Conservation (phyloP, 177 flowering plant genomes). For the Telopea speciosissima region DNA sequence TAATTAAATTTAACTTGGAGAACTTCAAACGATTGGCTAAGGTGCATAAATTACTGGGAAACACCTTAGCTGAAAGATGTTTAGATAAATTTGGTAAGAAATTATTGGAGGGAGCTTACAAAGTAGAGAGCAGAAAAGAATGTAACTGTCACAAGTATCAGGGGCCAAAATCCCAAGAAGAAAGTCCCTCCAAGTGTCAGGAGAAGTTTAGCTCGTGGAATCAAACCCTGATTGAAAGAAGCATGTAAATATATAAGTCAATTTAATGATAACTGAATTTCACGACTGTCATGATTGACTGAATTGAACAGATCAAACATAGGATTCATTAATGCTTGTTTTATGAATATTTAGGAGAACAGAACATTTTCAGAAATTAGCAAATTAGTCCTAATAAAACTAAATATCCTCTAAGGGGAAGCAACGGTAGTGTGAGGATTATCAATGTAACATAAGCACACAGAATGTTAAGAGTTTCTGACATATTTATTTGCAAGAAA, state of each 20-base stretch:
- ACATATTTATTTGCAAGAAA: no score
- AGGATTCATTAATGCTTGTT: neutral
- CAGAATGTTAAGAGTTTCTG: no score
- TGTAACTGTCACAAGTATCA: constrained; percentile 40
- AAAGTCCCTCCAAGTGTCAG: constrained; percentile 59
- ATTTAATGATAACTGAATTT: neutral
- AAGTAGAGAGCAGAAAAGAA: constrained; percentile 43
- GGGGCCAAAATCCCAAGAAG: constrained; percentile 56
- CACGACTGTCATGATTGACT: neutral
- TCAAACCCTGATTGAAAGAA: constrained; percentile 40
- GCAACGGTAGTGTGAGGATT: neutral
- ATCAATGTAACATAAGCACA: neutral
- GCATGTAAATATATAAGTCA: neutral
- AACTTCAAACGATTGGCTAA: neutral
- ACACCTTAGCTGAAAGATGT: neutral
- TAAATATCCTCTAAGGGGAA: neutral
- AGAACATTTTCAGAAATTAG: neutral
- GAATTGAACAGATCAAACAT: neutral
- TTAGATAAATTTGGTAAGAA: neutral
- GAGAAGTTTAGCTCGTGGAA: constrained; percentile 57
- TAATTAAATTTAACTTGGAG: neutral
- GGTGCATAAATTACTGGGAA: neutral
- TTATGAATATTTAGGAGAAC: neutral
- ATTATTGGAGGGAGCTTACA: constrained; percentile 24
- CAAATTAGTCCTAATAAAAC: no score